phyloP scores from a whole-genome alignment of 192 early-diverging fungal species.

The Entomortierella chlamydospora region DNA sequence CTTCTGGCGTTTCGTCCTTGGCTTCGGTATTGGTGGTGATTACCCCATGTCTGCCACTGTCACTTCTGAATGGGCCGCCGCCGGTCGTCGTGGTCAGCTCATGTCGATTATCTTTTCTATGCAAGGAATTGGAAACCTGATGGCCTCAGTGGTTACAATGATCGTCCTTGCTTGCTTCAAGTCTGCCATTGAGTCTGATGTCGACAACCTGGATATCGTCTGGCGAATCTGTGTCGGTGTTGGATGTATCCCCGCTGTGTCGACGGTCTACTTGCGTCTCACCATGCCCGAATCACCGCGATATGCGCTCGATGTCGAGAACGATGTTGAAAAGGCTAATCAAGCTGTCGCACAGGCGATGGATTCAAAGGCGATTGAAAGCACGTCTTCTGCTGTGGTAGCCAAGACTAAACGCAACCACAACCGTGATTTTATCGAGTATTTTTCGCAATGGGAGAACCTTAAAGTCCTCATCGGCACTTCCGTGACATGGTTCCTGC shows the following conservation, averaged over 20 bases:
- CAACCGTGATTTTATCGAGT: constrained; percentile 70
- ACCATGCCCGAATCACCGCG: constrained; percentile 92
- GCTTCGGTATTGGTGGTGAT: constrained; percentile 83
- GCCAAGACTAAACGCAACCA: constrained; percentile 55
- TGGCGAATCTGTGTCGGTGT: constrained; percentile 89
- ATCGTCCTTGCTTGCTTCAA: constrained; percentile 77
- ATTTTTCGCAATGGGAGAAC: constrained; percentile 87
- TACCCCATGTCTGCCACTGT: constrained; percentile 91
- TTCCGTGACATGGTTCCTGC: constrained; percentile 79
- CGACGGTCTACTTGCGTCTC: constrained; percentile 87
- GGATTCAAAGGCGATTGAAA: constrained; percentile 57
- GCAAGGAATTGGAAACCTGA: constrained; percentile 89
- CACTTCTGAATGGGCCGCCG: constrained; percentile 88
- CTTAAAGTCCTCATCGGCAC: constrained; percentile 82
- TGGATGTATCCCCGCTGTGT: constrained; percentile 80
- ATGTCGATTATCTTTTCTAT: constrained; percentile 88
- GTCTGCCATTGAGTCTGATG: constrained; percentile 67
- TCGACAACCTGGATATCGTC: constrained; percentile 79
- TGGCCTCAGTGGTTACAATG: constrained; percentile 77
- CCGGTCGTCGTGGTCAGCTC: constrained; percentile 82
- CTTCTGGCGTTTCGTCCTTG: constrained; percentile 83
- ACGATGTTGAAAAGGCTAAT: constrained; percentile 57
- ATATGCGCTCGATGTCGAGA: constrained; percentile 66
- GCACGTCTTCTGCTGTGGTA: constrained; percentile 71
- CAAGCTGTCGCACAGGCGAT: constrained; percentile 58